phyloP scores from a whole-genome alignment of 768 basidiomycete species.

The Leccinum truebloodii region DNA sequence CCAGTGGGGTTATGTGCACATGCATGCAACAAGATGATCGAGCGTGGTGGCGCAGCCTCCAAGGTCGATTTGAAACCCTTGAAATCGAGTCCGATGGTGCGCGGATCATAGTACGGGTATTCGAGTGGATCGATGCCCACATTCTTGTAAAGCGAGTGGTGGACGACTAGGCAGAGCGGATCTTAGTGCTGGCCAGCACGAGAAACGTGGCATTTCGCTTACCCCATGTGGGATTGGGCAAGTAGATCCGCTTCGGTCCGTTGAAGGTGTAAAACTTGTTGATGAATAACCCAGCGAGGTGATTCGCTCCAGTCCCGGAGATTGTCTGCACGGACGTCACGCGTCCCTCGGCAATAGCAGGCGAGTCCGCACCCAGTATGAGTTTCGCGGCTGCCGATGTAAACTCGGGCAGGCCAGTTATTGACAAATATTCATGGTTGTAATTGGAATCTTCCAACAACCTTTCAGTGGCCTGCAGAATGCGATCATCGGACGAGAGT shows the following conservation, averaged over 20 bases:
- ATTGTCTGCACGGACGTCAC: conserved; percentile 88
- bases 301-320: conserved; percentile 95
- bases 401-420: conserved; percentile 84
- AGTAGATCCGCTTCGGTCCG: conserved; percentile 66
- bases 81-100: conserved; percentile 86
- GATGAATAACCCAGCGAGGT: conserved; percentile 87
- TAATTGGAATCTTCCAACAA: conserved; percentile 68
- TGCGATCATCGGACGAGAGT: conserved; percentile 3
- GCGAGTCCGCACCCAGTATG: conserved; percentile 73
- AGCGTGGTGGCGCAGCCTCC: conserved; percentile 65
- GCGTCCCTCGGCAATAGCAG: conserved; percentile 68
- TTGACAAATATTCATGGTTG: conserved; percentile 93
- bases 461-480: conserved; percentile 64
- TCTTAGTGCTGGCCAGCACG: conserved; percentile 1
- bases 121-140: conserved; percentile 84
- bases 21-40: conserved; percentile 88
- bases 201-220: conserved; percentile 31
- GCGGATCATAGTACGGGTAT: conserved; percentile 93
- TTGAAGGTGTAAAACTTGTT: conserved; percentile 74
- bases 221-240: conserved; percentile 97
- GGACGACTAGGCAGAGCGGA: conserved; percentile 58
- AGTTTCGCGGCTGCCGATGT: conserved; percentile 80
- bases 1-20: conserved; percentile 98
- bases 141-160: conserved; percentile 88
- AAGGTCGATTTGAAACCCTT: conserved; percentile 62